Base-by-base conservation (phyloP, 2,329 filamentous ascomycete genomes). In the Alternaria tenuissima region DNA sequence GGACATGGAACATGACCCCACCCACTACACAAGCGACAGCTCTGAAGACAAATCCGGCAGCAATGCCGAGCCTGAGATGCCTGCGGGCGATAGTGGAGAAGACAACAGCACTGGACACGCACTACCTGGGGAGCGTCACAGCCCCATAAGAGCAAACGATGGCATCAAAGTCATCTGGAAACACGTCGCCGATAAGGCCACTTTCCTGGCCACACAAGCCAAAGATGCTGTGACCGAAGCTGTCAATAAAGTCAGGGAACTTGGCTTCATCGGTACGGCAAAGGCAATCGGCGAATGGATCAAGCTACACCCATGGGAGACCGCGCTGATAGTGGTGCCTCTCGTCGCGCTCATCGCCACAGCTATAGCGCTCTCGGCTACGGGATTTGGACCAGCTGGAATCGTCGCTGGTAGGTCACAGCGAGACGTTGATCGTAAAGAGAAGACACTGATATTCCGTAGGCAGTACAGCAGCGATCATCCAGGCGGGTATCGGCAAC, bases 381-480 rank as follows among this genome's bases (percentile, higher is more conserved):
- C 46, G 0, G 64, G 66, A 4, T 67, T 67, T 12, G 48, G 58
- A 1, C 28, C 51, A 16, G 32, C 11, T 14, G 61, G 61, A 3
- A 30, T 57, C 3, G 46, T 42, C 11, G 57, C 48, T 28, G 61
- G 61, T 54, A 41, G 14, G 49, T 39, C 8, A 7, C 6, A 16
- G n/a, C 7, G 8, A 1, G 4, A 11, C 20, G 2, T 39, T 1
- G 1, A 6, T 5, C 5, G 16, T 9, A 14, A 7, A 28, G 8
- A 1, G 5, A 7, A 14, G 1, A 18, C 34, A 28, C 38, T 63
- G n/a, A 61, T 22, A 16, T 16, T 3, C 9, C 9, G 5, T 22
- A 74, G 71, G 66, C 0, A 74, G 69, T 11, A 28, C 67, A 4
- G 72, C 69, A 1, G 70, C 74, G 1, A 60, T 43, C 1, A 64